phyloP scores from a whole-genome alignment of 306 rosid genomes.

The Vigna reflexopilosa region DNA sequence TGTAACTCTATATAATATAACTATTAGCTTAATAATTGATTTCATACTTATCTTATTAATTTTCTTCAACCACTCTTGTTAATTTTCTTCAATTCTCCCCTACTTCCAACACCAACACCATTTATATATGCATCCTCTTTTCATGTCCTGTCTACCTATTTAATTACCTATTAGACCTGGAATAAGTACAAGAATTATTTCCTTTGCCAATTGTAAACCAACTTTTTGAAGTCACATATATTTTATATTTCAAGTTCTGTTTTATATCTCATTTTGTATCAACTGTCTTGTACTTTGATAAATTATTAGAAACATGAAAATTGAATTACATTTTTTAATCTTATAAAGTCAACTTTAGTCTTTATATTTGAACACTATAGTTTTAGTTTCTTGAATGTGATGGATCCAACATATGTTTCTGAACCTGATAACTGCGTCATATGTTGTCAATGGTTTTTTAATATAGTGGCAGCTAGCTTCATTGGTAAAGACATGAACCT shows the following conservation, averaged over 20 bases:
- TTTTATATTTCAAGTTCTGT: constrained; percentile 41
- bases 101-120: no score
- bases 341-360: constrained; percentile 16
- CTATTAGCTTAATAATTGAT: no score
- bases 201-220: constrained; percentile 51
- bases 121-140: no score
- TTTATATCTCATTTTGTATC: constrained; percentile 44
- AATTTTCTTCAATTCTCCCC: no score
- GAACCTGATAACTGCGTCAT: constrained; percentile 3
- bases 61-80: no score
- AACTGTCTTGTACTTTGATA: constrained; percentile 41
- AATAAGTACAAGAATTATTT: constrained; percentile 57
- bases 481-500: neutral
- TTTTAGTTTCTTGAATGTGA: constrained; percentile 10
- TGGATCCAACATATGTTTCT: constrained; percentile 9
- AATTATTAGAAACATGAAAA: constrained; percentile 47
- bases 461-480: no score
- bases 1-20: no score
- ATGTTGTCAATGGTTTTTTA: neutral
- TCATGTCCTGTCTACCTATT: no score
- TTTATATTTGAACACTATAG: constrained; percentile 10
- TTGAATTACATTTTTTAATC: constrained; percentile 38
- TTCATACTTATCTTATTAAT: no score
- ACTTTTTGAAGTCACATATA: constrained; percentile 44
- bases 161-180: constrained; percentile 42